Conservation (phyloP, 2,329 filamentous ascomycete genomes). For the Alternaria angustiovoidea region DNA sequence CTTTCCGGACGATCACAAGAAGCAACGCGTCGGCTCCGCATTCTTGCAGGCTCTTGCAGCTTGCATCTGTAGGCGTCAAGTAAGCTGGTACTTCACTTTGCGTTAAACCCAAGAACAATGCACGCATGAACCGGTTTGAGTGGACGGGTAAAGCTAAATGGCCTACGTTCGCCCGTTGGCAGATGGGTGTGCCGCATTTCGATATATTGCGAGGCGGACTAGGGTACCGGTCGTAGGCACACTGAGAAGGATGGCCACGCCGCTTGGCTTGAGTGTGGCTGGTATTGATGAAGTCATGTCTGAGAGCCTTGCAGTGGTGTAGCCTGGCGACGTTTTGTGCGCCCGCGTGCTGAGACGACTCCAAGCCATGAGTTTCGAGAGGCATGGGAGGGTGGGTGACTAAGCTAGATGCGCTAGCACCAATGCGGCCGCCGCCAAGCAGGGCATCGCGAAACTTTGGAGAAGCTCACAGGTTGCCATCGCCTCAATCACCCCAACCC, state of each 20-base stretch:
- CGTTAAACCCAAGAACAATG: conserved; percentile 3
- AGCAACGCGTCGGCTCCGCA: conserved; percentile 11
- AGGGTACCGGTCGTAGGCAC: conserved; percentile 5
- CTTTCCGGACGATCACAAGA: conserved; percentile 7
- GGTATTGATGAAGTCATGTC: not conserved
- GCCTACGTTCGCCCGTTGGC: conserved; percentile 9
- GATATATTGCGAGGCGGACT: conserved; percentile 11
- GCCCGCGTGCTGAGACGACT: not conserved
- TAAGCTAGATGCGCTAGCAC: conserved; percentile 17
- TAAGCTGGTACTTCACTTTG: conserved; percentile 5
- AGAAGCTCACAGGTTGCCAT: conserved; percentile 17
- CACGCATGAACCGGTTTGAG: not conserved
- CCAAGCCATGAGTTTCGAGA: conserved; percentile 6
- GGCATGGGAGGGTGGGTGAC: not conserved
- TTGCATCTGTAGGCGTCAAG: conserved; percentile 1
- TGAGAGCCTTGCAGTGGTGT: conserved; percentile 2
- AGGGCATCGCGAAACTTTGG: conserved; percentile 22
- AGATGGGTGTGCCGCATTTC: conserved; percentile 10
- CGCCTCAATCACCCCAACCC: conserved; percentile 22
- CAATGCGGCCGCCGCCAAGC: conserved; percentile 18
- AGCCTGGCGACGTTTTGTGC: conserved; percentile 1
- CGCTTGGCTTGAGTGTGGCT: not conserved
- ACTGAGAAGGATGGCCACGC: not conserved
- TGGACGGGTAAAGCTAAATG: not conserved
- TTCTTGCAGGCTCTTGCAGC: conserved; percentile 3